These are phyloP conservation scores for Aspergillus sp. DNA, from an alignment of 2,329 filamentous ascomycete genomes.

Conservation along the genomic window DNA sequence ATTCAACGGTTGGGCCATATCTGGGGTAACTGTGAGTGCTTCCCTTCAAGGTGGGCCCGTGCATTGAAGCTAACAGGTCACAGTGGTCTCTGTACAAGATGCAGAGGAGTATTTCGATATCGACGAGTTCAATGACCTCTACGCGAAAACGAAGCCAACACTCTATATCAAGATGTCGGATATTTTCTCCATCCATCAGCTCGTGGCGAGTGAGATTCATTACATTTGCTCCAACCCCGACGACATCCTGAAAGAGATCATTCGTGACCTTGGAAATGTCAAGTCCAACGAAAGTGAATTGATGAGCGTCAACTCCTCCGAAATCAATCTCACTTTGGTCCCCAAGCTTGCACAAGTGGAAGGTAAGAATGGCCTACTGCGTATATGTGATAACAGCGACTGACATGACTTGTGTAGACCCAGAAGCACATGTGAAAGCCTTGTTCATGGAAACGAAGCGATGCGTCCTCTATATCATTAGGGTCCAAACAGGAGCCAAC, in stretches of 20 bases:
- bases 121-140: slow-evolving; percentile 97
- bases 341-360: slow-evolving; percentile 87
- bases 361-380: slow-evolving; percentile 40
- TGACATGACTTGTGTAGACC: slow-evolving; percentile 55
- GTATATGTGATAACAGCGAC: slow-evolving; percentile 9
- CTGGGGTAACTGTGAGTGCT: slow-evolving; percentile 60
- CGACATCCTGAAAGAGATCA: slow-evolving; percentile 84
- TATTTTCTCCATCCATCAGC: slow-evolving; percentile 91
- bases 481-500: slow-evolving; percentile 86
- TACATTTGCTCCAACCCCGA: slow-evolving; percentile 77
- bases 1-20: slow-evolving; percentile 76
- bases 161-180: slow-evolving; percentile 99
- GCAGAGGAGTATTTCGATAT: slow-evolving; percentile 94
- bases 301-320: slow-evolving; percentile 77
- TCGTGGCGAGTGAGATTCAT: slow-evolving; percentile 76
- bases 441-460: slow-evolving; percentile 98
- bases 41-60: not conserved
- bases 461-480: slow-evolving; percentile 95
- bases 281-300: slow-evolving; percentile 96
- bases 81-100: slow-evolving; percentile 78
- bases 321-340: slow-evolving; percentile 87
- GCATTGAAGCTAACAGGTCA: slow-evolving; percentile 31
- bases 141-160: slow-evolving; percentile 92
- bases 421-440: slow-evolving; percentile 85
- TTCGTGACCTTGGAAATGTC: slow-evolving; percentile 90